phyloP scores from a whole-genome alignment of 306 rosid genomes.

The Pyrus betulifolia region DNA sequence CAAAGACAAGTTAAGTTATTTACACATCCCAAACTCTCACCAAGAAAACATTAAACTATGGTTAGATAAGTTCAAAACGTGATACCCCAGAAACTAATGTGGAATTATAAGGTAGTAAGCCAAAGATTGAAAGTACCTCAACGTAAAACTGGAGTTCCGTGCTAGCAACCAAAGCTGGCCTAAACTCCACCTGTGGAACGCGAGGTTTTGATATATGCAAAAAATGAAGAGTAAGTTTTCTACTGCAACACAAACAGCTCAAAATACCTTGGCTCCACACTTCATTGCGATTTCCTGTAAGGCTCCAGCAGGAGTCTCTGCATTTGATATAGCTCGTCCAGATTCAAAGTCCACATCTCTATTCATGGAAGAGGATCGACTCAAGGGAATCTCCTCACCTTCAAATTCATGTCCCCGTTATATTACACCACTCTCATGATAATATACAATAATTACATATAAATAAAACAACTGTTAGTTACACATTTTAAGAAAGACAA shows the following conservation, averaged over 20 bases:
- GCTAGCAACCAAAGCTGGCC: conserved; percentile 58
- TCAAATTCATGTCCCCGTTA: conserved; percentile 11
- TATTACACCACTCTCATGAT: conserved; percentile 2
- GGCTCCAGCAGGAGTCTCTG: conserved; percentile 55
- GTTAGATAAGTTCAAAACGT: background rate
- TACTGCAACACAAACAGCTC: background rate
- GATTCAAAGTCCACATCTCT: conserved; percentile 67
- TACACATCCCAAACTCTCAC: background rate
- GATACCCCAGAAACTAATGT: conserved; percentile 6
- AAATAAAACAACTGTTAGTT: background rate
- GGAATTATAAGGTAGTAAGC: conserved; percentile 4
- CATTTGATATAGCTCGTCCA: conserved; percentile 44
- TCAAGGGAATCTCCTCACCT: conserved; percentile 70
- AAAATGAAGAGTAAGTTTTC: conserved; percentile 9
- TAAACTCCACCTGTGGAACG: conserved; percentile 61
- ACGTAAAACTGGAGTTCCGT: conserved; percentile 65
- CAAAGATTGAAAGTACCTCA: conserved; percentile 47
- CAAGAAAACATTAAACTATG: background rate
- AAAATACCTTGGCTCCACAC: conserved; percentile 83
- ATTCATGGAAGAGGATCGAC: conserved; percentile 62
- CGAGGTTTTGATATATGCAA: background rate
- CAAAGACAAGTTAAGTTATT: background rate
- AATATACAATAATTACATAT: conserved; percentile 8
- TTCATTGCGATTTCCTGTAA: conserved; percentile 83
- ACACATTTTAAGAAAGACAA: background rate